Conservation (phyloP, 2,329 filamentous ascomycete genomes). For the Leptographium wingfieldii region DNA sequence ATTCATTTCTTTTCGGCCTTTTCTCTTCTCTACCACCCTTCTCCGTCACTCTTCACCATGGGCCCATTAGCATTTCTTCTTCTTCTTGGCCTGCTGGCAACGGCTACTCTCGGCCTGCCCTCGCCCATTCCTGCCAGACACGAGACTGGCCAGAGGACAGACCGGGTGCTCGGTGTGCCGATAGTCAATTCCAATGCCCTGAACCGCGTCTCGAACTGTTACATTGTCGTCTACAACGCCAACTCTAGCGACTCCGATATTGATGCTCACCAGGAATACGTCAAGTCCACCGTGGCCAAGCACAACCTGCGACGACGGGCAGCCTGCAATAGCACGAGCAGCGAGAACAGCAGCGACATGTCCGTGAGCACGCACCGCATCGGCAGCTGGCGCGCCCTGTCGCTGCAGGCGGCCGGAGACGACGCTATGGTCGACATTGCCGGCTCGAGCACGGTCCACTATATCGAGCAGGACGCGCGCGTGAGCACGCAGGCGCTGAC, state of each 20-base stretch:
- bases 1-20: neutral
- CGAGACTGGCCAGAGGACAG: constrained; percentile 4
- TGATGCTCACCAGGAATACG: constrained; percentile 32
- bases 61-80: constrained; percentile 10
- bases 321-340: neutral
- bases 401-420: constrained; percentile 22
- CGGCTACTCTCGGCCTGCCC: neutral
- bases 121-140: constrained; percentile 8
- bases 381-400: constrained; percentile 38
- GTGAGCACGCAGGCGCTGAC: constrained; percentile 27
- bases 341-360: constrained; percentile 22
- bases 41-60: constrained; percentile 10
- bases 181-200: constrained; percentile 35
- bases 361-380: constrained; percentile 28
- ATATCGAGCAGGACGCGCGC: constrained; percentile 33
- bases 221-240: constrained; percentile 54
- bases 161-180: constrained; percentile 24
- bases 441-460: constrained; percentile 27
- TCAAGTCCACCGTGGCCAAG: constrained; percentile 38
- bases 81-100: constrained; percentile 6
- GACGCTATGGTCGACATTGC: constrained; percentile 28
- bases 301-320: constrained; percentile 33
- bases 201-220: constrained; percentile 41
- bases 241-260: constrained; percentile 36
- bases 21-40: neutral